Evolutionary conservation across 2,329 filamentous ascomycete species (phyloP), one percentile per base, ranked within the genome.

Genomic region (Pezicula radicicola): DNA sequence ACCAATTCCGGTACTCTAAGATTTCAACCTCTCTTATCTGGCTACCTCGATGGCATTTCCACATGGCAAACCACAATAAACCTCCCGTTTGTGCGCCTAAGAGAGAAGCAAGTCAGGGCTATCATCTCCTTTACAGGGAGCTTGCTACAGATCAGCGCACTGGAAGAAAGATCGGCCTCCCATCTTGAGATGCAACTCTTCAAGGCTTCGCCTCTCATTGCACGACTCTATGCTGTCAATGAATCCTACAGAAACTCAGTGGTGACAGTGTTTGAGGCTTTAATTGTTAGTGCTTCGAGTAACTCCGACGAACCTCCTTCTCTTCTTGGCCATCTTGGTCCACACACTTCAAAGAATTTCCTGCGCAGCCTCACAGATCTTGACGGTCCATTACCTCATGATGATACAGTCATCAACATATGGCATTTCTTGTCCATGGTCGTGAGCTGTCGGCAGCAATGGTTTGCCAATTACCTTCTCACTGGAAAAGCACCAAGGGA

Each of bases 391-490:
- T 80, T 94, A 52, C 76, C 81, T 48, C 77, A 91, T 59, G 71
- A 79, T 2, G 68, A 76, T 6, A 81, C 91, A 49, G 83, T 88
- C 39, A 80, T 83, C 40, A 76, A 78, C 7, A 87, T 91, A 18
- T 99, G 93, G 94, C 83, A 82, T 51, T 85, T 99, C 63, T 84
- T 97, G 49, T 89, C 92, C 2, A 85, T 87, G 3, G 87, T 97
- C 44, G 82, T 99, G 54, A 88, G 88, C 59, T 92, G 91, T 66
- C 86, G 91, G 56, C 94, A 99, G 67, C 92, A 96, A 65, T 97
- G 93, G 89, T 89, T 99, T 74, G 90, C 93, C 0, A 90, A 96
- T 55, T 96, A 92, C 65, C 78, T 99, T 8, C 82, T 97, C 37
- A 97, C 91, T 6, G 94, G 92, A 19, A 87, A 85, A 64, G 91